These are phyloP conservation scores for Luvunga scandens DNA, from an alignment of 345 rosid species.

Conservation along the genomic window DNA sequence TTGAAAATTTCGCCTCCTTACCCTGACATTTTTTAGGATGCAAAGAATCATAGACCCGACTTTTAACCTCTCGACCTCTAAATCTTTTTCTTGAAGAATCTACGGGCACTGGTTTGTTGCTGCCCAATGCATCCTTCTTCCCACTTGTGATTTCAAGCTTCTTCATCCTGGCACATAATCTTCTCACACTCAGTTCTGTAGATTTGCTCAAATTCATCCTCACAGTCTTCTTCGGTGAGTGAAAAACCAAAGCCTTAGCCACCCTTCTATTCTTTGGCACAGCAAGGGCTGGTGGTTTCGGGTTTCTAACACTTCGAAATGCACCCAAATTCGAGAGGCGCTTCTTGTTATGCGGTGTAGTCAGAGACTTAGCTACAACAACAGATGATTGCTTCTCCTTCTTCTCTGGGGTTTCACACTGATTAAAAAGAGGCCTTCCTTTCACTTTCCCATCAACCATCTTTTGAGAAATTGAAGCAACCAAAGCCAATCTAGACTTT, in stretches of 20 bases:
- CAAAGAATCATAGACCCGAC: slow-evolving; percentile 79
- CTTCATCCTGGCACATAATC: slow-evolving; percentile 56
- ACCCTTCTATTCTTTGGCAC: slow-evolving; percentile 41
- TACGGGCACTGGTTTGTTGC: slow-evolving; percentile 24
- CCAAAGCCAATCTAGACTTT: slow-evolving; percentile 67
- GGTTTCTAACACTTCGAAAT: slow-evolving; percentile 65
- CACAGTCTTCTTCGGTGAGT: slow-evolving; percentile 69
- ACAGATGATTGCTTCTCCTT: slow-evolving; percentile 36
- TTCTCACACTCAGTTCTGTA: slow-evolving; percentile 46
- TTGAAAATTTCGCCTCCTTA: slow-evolving; percentile 29
- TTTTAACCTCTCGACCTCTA: slow-evolving; percentile 73
- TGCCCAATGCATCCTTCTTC: slow-evolving; percentile 37
- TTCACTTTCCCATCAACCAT: slow-evolving; percentile 44
- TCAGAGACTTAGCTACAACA: slow-evolving; percentile 46
- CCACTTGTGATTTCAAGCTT: slow-evolving; percentile 58
- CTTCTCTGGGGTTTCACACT: slow-evolving; percentile 39
- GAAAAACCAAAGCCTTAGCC: slow-evolving; percentile 73
- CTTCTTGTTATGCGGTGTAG: slow-evolving; percentile 52
- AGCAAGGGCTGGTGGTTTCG: slow-evolving; percentile 32
- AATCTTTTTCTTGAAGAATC: slow-evolving; percentile 43
- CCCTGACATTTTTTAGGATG: slow-evolving; percentile 32
- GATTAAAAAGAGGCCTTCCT: slow-evolving; percentile 26
- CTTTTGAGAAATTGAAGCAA: slow-evolving; percentile 66
- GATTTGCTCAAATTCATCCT: slow-evolving; percentile 45
- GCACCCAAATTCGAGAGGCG: slow-evolving; percentile 44